These are phyloP conservation scores for Picochlorum sp. DNA, from an alignment of 139 green algal genomes.

Conservation along the genomic window DNA sequence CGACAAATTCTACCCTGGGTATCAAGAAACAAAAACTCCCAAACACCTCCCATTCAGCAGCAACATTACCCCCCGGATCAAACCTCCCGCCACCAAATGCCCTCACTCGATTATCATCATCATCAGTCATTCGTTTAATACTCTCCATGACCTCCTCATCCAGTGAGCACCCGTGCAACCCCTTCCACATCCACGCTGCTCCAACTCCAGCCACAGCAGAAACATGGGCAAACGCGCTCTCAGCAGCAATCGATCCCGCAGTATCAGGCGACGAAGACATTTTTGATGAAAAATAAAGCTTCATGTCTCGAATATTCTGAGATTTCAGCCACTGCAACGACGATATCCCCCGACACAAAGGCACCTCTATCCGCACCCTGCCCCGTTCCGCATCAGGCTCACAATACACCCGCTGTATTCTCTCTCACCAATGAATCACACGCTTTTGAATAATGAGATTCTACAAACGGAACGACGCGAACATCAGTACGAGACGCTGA, in stretches of 20 bases:
- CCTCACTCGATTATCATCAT: slow-evolving; percentile 46
- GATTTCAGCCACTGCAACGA: slow-evolving; percentile 41
- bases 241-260: slow-evolving; percentile 33
- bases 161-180: slow-evolving; percentile 35
- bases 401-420: not conserved
- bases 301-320: slow-evolving; percentile 7
- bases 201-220: slow-evolving; percentile 54
- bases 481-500: no score
- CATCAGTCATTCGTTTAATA: slow-evolving; percentile 60
- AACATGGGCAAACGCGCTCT: slow-evolving; percentile 32
- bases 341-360: slow-evolving; percentile 17
- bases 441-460: no score
- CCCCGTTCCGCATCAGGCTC: slow-evolving; percentile 10
- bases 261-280: slow-evolving; percentile 61
- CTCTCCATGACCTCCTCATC: slow-evolving; percentile 28
- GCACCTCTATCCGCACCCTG: slow-evolving; percentile 39
- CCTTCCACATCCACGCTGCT: slow-evolving; percentile 71
- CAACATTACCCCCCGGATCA: slow-evolving; percentile 8
- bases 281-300: slow-evolving; percentile 68
- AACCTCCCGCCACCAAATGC: slow-evolving; percentile 71
- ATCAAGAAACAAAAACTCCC: slow-evolving; percentile 73
- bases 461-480: no score
- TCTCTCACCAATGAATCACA: no score
- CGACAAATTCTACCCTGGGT: slow-evolving; percentile 61
- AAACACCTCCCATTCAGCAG: slow-evolving; percentile 57